phyloP scores from a whole-genome alignment of 1,284 basidiomycete species.

The Ceratorhiza oryzae-sativae region DNA sequence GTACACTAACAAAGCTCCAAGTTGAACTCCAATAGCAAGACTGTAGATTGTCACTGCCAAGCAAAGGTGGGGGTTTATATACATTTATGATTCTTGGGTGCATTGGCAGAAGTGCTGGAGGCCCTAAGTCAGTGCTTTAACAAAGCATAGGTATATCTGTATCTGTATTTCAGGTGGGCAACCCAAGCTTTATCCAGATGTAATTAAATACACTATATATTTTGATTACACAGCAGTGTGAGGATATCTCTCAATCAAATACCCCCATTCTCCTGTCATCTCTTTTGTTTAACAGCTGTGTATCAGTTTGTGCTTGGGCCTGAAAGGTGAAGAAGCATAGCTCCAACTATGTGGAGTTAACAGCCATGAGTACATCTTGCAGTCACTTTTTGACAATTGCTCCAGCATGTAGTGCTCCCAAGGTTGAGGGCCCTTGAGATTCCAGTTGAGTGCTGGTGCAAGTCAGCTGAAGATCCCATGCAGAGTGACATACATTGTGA shows the following conservation, averaged over 20 bases:
- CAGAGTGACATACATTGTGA: slow-evolving; percentile 7
- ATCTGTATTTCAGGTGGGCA: too few species aligned
- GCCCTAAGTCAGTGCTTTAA: too few species aligned
- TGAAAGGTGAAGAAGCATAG: neutral
- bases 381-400: neutral
- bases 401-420: neutral
- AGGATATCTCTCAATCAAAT: neutral
- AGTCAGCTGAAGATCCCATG: slow-evolving; percentile 7
- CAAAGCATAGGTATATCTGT: too few species aligned
- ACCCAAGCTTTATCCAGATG: neutral
- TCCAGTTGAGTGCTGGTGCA: neutral
- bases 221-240: neutral
- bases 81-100: too few species aligned
- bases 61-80: too few species aligned
- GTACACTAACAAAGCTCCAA: too few species aligned
- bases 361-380: too few species aligned
- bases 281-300: neutral
- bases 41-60: too few species aligned
- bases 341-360: neutral
- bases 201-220: too few species aligned
- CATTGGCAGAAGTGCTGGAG: too few species aligned
- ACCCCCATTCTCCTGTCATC: neutral
- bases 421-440: slow-evolving; percentile 8
- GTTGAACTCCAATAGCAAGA: too few species aligned
- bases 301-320: neutral